phyloP scores from a whole-genome alignment of 208 protist genomes.

The Leishmania lainsoni region DNA sequence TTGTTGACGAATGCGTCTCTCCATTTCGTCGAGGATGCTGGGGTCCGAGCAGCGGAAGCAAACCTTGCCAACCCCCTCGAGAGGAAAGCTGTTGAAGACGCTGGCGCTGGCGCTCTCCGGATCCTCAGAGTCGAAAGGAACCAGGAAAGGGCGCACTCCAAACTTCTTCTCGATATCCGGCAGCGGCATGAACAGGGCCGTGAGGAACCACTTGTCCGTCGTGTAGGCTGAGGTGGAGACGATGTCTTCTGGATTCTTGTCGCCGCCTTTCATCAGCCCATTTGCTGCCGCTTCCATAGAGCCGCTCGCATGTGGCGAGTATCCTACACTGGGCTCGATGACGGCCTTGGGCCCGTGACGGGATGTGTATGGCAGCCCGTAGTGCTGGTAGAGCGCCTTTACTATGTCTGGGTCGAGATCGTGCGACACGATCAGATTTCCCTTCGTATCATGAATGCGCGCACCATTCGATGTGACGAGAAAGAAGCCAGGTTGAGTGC shows the following conservation, averaged over 20 bases:
- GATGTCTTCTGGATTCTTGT: conserved; percentile 33
- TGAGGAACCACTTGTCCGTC: conserved; percentile 55
- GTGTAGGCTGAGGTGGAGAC: conserved; percentile 56
- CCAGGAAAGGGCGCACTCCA: conserved; percentile 46
- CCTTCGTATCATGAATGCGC: conserved; percentile 52
- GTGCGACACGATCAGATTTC: conserved; percentile 32
- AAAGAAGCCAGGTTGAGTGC: conserved; percentile 23
- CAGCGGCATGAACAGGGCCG: conserved; percentile 27
- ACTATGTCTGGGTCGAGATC: conserved; percentile 43
- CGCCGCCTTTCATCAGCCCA: conserved; percentile 14
- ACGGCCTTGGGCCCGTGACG: conserved; percentile 12
- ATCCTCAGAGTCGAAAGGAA: conserved; percentile 36
- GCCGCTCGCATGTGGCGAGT: not conserved
- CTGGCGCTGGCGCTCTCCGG: conserved; percentile 19
- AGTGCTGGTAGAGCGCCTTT: too few species aligned
- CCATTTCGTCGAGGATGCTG: conserved; percentile 39
- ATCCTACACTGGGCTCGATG: conserved; percentile 1
- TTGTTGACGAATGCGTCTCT: conserved; percentile 39
- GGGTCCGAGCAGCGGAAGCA: conserved; percentile 57
- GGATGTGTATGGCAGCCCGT: not conserved
- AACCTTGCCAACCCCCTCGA: conserved; percentile 66
- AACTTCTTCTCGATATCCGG: conserved; percentile 62
- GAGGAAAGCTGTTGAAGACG: conserved; percentile 21
- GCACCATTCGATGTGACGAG: conserved; percentile 72
- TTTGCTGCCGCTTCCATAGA: not conserved